Percentiles rank a stretch among this genome's conserved stretches.
phyloP scores from a whole-genome alignment of 2,329 filamentous ascomycete species.

The Dothistroma pini region DNA sequence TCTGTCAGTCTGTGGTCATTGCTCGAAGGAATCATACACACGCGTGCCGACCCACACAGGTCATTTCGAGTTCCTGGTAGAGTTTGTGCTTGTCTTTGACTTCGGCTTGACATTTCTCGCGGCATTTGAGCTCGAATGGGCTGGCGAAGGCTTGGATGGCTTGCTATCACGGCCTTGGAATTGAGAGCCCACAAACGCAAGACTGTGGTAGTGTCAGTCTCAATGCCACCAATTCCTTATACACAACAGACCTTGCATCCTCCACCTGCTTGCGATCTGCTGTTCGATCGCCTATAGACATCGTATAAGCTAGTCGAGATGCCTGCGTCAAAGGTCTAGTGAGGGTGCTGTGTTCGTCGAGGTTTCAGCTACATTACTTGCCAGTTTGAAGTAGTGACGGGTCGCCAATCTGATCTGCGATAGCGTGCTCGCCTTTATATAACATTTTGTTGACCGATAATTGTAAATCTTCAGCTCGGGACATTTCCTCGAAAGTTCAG shows the following conservation, averaged over 20 bases:
- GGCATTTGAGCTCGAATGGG: neutral
- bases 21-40: neutral
- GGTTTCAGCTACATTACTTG: neutral
- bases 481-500: neutral
- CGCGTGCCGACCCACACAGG: too few species aligned
- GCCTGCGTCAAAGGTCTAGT: neutral
- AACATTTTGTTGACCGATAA: too few species aligned
- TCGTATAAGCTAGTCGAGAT: neutral
- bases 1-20: neutral
- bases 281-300: neutral
- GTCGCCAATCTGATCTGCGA: neutral
- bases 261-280: neutral
- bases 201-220: neutral
- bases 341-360: too few species aligned
- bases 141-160: neutral
- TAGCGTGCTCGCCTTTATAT: neutral
- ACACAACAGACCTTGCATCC: neutral
- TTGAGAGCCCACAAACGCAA: neutral
- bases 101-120: neutral
- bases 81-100: neutral
- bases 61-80: too few species aligned
- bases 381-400: neutral
- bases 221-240: neutral
- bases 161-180: neutral
- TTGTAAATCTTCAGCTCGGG: neutral